These are phyloP conservation scores for Fusarium virguliforme DNA, from an alignment of 2,329 filamentous ascomycete genomes.

Conservation along the genomic window DNA sequence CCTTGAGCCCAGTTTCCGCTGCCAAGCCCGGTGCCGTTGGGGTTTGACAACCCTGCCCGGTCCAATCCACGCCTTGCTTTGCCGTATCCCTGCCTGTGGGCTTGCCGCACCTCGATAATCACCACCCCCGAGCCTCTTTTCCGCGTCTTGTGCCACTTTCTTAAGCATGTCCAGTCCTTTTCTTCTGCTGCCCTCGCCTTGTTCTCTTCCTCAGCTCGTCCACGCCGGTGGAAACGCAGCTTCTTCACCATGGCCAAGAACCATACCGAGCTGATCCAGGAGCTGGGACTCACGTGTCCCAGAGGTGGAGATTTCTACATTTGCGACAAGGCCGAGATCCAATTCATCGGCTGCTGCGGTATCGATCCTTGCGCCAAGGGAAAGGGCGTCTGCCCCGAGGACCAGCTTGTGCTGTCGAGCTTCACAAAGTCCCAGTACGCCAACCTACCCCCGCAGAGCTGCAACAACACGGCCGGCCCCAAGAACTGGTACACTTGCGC, in stretches of 20 bases:
- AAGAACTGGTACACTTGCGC: slow-evolving; percentile 54
- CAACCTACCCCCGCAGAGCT: slow-evolving; percentile 52
- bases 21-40: slow-evolving; percentile 2
- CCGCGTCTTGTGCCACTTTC: background rate
- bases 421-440: slow-evolving; percentile 51
- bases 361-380: slow-evolving; percentile 52
- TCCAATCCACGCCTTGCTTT: slow-evolving; percentile 4
- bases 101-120: slow-evolving; percentile 2
- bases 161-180: slow-evolving; percentile 6
- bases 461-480: slow-evolving; percentile 31
- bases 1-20: slow-evolving; percentile 8
- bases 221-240: slow-evolving; percentile 1
- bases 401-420: slow-evolving; percentile 44
- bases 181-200: background rate
- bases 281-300: slow-evolving; percentile 46
- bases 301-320: slow-evolving; percentile 56
- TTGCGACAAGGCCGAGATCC: slow-evolving; percentile 49
- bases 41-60: background rate
- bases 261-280: background rate
- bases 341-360: slow-evolving; percentile 60
- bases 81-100: slow-evolving; percentile 10
- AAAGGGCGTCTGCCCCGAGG: slow-evolving; percentile 50
- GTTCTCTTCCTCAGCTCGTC: background rate
- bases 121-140: background rate
- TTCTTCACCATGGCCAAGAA: slow-evolving; percentile 7